Evolutionary conservation across 352 stramenopile genomes (phyloP).

Genomic region (Phytophthora sp.): DNA sequence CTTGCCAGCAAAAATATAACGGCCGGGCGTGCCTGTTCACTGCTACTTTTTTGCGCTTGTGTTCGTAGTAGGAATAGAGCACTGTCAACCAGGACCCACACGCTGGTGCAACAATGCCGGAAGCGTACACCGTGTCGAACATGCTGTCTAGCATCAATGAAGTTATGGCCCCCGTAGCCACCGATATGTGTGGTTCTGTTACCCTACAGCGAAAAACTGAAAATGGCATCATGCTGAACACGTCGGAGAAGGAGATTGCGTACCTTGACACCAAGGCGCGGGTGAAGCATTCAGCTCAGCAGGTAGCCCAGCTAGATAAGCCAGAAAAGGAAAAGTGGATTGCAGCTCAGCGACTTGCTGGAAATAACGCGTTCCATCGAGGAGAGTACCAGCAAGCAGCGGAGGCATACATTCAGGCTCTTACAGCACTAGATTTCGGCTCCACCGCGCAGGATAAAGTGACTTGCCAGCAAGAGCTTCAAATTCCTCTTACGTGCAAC

Average conservation of each 20-base stretch:
- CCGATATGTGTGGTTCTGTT: conserved; percentile 49
- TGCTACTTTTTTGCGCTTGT: not conserved
- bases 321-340: conserved; percentile 55
- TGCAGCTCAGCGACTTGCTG: conserved; percentile 38
- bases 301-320: conserved; percentile 46
- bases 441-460: conserved; percentile 38
- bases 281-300: conserved; percentile 72
- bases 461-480: conserved; percentile 48
- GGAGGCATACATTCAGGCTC: conserved; percentile 72
- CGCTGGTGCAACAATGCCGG: conserved; percentile 40
- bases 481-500: conserved; percentile 85
- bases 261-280: conserved; percentile 79
- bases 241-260: conserved; percentile 72
- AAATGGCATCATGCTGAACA: conserved; percentile 86
- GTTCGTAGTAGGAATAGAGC: not conserved
- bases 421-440: conserved; percentile 75
- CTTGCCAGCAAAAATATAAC: conserved; percentile 19
- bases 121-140: conserved; percentile 85
- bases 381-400: conserved; percentile 54
- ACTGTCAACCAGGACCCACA: not conserved
- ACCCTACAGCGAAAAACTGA: conserved; percentile 75
- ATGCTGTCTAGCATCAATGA: conserved; percentile 86
- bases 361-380: conserved; percentile 62
- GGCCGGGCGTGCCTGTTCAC: conserved; percentile 17
- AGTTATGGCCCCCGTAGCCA: conserved; percentile 71